Evolutionary conservation across 2,329 filamentous ascomycete genomes (phyloP).

Genomic region (Curvularia hawaiiensis): DNA sequence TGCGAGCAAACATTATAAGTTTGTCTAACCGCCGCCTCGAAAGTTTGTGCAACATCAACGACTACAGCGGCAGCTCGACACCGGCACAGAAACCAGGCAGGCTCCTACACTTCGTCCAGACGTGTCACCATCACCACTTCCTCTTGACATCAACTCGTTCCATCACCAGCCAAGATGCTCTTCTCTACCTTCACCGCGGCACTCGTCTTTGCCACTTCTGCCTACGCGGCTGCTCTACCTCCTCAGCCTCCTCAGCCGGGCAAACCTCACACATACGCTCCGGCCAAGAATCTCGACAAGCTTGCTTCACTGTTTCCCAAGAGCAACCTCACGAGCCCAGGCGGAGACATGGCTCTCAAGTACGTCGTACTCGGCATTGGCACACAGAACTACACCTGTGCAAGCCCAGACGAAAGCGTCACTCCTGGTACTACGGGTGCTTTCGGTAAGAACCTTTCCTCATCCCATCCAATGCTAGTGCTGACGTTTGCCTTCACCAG

Average conservation of each 20-base stretch:
- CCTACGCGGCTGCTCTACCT: slow-evolving; percentile 20
- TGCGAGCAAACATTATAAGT: slow-evolving; percentile 37
- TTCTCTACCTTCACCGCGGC: slow-evolving; percentile 34
- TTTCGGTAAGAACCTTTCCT: slow-evolving; percentile 26
- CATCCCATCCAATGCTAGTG: background rate
- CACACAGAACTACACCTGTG: slow-evolving; percentile 60
- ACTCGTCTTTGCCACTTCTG: slow-evolving; percentile 26
- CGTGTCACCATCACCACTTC: background rate
- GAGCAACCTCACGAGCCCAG: slow-evolving; percentile 37
- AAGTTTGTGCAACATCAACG: slow-evolving; percentile 18
- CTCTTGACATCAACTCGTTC: background rate
- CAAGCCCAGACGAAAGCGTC: slow-evolving; percentile 27
- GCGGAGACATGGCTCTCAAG: slow-evolving; percentile 45
- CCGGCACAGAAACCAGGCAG: background rate
- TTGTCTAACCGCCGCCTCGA: slow-evolving; percentile 25
- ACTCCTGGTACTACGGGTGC: slow-evolving; percentile 43
- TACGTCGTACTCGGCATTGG: slow-evolving; percentile 56
- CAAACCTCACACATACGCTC: slow-evolving; percentile 19
- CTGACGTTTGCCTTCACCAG: slow-evolving; percentile 27
- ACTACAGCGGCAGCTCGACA: slow-evolving; percentile 25
- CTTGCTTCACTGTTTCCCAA: slow-evolving; percentile 36
- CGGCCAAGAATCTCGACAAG: slow-evolving; percentile 29
- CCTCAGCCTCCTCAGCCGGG: slow-evolving; percentile 21
- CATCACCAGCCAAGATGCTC: slow-evolving; percentile 31
- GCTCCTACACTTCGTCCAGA: background rate